Conservation (phyloP, 2,329 filamentous ascomycete genomes). For the Chaetomiaceae sp. region DNA sequence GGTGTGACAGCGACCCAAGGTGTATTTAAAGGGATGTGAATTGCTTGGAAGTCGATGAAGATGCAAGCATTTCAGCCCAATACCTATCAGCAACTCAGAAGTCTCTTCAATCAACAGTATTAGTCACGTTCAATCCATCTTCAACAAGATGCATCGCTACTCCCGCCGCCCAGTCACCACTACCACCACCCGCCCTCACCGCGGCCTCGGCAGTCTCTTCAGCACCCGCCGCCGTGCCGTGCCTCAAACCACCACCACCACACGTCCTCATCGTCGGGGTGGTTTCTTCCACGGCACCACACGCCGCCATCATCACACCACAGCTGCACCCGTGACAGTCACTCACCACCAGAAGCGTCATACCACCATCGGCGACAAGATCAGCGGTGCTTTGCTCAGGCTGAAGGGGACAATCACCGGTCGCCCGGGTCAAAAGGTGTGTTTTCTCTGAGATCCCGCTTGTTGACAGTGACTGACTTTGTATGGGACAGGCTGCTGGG, state of each 20-base stretch:
- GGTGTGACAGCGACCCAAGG: no score
- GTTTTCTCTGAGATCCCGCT: slow-evolving; percentile 9
- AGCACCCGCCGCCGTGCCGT: slow-evolving; percentile 9
- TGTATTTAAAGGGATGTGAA: no score
- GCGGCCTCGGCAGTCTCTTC: background rate
- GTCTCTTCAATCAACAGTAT: no score
- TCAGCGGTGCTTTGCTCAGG: slow-evolving; percentile 70
- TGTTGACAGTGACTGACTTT: background rate
- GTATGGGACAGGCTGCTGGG: slow-evolving; percentile 59
- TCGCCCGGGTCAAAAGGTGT: slow-evolving; percentile 66
- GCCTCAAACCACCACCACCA: slow-evolving; percentile 1
- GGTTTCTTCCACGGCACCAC: slow-evolving; percentile 12
- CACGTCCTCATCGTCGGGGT: background rate
- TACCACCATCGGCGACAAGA: slow-evolving; percentile 68
- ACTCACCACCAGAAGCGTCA: slow-evolving; percentile 65
- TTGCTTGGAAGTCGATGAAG: no score
- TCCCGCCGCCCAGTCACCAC: slow-evolving; percentile 1
- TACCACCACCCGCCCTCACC: background rate
- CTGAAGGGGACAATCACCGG: slow-evolving; percentile 66
- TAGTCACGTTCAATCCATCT: no score
- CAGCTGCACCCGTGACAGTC: background rate
- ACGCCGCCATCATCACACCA: background rate
- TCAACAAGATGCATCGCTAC: slow-evolving; percentile 6
- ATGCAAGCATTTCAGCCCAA: no score
- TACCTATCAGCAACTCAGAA: no score